Evolutionary conservation across 2,329 filamentous ascomycete species (phyloP).

Genomic region (Cordyceps pruinosa): DNA sequence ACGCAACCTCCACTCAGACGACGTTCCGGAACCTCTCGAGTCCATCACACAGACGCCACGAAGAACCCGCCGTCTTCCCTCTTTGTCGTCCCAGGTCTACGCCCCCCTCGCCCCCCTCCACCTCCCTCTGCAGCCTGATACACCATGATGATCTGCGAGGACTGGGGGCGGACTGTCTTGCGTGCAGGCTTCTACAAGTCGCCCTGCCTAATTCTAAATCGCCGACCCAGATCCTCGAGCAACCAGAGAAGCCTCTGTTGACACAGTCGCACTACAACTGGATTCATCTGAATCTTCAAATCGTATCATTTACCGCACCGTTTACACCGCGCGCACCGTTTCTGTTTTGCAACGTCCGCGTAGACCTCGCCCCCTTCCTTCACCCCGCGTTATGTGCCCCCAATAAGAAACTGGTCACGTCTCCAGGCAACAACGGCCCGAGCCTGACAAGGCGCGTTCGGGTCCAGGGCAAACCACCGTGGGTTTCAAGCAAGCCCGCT

Average conservation of each 20-base stretch:
- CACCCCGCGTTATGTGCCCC: no score
- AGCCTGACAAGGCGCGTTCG: neutral
- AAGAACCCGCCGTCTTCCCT: neutral
- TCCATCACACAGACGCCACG: neutral
- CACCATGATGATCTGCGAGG: neutral
- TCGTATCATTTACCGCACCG: neutral
- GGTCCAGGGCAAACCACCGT: neutral
- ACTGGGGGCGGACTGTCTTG: neutral
- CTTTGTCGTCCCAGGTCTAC: neutral
- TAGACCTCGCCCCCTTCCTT: no score
- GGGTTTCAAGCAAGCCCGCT: neutral
- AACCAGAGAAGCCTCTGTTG: neutral
- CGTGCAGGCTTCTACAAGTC: neutral
- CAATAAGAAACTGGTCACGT: neutral
- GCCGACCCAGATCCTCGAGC: neutral
- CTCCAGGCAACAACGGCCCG: neutral
- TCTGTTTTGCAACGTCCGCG: no score
- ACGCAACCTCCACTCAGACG: neutral
- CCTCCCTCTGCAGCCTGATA: neutral
- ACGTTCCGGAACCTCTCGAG: no score
- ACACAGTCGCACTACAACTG: neutral
- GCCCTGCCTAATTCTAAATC: neutral
- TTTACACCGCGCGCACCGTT: neutral
- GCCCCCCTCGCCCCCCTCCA: neutral
- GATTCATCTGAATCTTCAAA: constrained; percentile 1